A percentile compares a stretch with the other conserved stretches of the same genome.
These are phyloP conservation scores for Gossypium schwendimanii DNA, from an alignment of 441 rosid genomes.

Conservation along the genomic window DNA sequence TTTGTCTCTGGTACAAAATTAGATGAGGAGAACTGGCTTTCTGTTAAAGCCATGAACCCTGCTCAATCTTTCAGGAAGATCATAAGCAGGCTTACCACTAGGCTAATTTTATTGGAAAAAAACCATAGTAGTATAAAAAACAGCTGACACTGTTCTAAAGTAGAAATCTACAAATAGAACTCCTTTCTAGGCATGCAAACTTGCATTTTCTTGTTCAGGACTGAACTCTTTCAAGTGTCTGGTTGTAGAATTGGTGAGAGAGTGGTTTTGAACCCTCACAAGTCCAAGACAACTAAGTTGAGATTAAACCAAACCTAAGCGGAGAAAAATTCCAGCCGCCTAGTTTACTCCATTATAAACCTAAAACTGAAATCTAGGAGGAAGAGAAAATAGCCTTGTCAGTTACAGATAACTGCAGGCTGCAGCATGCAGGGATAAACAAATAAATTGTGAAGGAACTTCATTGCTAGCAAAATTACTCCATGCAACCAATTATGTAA, in stretches of 20 bases:
- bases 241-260: neutral
- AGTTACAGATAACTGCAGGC: neutral
- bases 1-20: neutral
- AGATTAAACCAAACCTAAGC: neutral
- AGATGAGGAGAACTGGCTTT: neutral
- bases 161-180: neutral
- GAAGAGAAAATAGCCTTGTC: neutral
- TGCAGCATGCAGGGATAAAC: neutral
- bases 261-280: neutral
- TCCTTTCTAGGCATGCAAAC: neutral
- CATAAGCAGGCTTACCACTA: neutral
- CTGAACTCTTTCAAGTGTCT: neutral
- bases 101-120: neutral
- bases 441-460: neutral
- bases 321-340: neutral
- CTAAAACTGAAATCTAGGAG: neutral
- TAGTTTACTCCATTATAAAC: neutral
- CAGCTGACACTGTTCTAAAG: neutral
- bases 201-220: neutral
- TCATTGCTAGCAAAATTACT: neutral
- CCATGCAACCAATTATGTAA: neutral
- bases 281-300: constrained; percentile 2
- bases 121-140: neutral
- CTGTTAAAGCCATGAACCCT: neutral
- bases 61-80: neutral